These are phyloP conservation scores for Lenzites betulinus DNA, from an alignment of 768 basidiomycete genomes.

Conservation along the genomic window DNA sequence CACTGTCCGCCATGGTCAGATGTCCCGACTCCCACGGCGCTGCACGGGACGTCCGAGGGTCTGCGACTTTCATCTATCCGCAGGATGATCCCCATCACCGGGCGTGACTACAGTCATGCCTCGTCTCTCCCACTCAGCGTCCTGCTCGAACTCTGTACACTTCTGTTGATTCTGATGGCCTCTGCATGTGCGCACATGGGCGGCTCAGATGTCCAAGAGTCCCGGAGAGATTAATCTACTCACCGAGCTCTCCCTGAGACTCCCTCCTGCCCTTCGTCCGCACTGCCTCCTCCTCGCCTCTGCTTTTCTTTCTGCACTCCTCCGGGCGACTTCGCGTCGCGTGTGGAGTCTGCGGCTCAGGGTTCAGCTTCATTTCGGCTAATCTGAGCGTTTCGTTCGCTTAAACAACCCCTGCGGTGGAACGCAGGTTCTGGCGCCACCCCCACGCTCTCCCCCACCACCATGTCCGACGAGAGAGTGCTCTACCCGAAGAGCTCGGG, in stretches of 20 bases:
- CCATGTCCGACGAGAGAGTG: conserved; percentile 9
- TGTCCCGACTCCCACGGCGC: conserved; percentile 7
- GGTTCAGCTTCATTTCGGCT: not conserved
- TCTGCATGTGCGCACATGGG: not conserved
- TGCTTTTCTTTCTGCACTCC: not conserved
- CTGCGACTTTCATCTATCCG: conserved; percentile 12
- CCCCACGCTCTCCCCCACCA: not conserved
- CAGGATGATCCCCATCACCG: conserved; percentile 16
- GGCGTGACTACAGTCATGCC: conserved; percentile 15
- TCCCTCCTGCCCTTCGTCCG: not conserved
- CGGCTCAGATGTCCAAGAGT: not conserved
- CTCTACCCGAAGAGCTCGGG: conserved; percentile 18
- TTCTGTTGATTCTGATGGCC: conserved; percentile 15
- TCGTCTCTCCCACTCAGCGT: conserved; percentile 4
- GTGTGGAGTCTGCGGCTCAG: not conserved
- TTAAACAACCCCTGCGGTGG: conserved; percentile 13
- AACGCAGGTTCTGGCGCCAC: not conserved
- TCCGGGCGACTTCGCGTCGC: not conserved
- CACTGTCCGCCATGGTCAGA: not conserved
- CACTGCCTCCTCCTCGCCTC: not conserved
- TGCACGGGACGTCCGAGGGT: not conserved
- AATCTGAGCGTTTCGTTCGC: conserved; percentile 2
- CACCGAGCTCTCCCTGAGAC: not conserved
- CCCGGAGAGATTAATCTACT: not conserved
- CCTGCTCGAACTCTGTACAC: not conserved